Evolutionary conservation across 176 grass and related monocot genomes (phyloP).

Genomic region (Musa schizocarpa): DNA sequence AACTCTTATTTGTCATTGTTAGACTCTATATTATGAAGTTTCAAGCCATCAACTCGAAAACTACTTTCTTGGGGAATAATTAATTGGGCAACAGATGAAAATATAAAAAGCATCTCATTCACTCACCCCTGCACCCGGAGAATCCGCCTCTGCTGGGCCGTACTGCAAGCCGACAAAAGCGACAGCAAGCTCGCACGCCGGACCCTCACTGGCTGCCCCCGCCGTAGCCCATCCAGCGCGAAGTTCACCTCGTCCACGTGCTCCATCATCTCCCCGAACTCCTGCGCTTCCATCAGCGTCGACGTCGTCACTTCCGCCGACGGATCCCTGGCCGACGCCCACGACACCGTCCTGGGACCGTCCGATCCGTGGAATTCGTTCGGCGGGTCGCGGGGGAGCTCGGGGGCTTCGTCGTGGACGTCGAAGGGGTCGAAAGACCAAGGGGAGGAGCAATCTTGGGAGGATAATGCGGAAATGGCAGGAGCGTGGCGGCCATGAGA

Average conservation of each 20-base stretch:
- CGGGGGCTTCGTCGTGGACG: constrained; percentile 9
- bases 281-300: constrained; percentile 92
- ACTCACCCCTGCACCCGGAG: constrained; percentile 81
- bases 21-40: too few species aligned
- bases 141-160: constrained; percentile 49
- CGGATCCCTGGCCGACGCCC: constrained; percentile 3
- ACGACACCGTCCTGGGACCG: not conserved
- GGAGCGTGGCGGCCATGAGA: constrained; percentile 3
- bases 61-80: too few species aligned
- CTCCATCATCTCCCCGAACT: constrained; percentile 99
- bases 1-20: too few species aligned
- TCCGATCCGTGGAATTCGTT: not conserved
- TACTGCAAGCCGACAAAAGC: constrained; percentile 59
- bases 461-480: constrained; percentile 25
- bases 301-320: constrained; percentile 29
- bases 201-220: constrained; percentile 48
- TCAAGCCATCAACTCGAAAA: too few species aligned
- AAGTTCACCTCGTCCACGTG: constrained; percentile 82
- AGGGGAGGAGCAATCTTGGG: constrained; percentile 73
- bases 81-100: not conserved
- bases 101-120: constrained; percentile 8
- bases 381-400: not conserved
- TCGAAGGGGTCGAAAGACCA: constrained; percentile 73
- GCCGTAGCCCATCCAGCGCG: constrained; percentile 71
- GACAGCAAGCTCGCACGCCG: constrained; percentile 61